Base-by-base conservation (phyloP, 768 basidiomycete genomes). In the Suillus occidentalis region DNA sequence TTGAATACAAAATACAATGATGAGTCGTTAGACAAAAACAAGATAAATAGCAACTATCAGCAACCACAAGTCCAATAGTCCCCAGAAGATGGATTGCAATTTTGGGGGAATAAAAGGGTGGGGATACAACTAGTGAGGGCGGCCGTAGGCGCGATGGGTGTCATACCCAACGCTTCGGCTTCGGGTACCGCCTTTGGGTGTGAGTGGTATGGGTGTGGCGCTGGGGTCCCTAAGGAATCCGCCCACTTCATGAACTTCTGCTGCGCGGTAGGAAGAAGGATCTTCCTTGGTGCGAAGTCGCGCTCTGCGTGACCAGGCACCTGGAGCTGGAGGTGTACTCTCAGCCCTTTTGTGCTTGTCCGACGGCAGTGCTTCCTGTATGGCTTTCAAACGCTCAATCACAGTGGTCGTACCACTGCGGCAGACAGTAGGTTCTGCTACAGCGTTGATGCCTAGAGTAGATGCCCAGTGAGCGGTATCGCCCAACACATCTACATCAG, bases 391-490 rank as follows among this genome's bases (percentile, higher is more conserved):
- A 28, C 62, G 63, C 55, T 73, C 67, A 22, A 64, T n/a, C 16
- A 69, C 74, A 60, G 68, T 52, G 4, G 71, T 63, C 22, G 40
- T 36, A 52, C 67, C 64, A 13, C 65, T 67, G 28, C 68, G 53
- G 62, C 61, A 66, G n/a, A 69, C 63, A 12, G 62, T 63, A 13
- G 66, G 61, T 61, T 76, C 72, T 52, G 73, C 71, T 43, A 70
- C 72, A 10, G 73, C 53, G 37, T 67, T 69, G 5, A 69, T 43
- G 4, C 68, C 16, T 9, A 53, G 16, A 18, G 52, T 64, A 43
- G 67, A 77, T 14, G 75, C 72, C 73, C 73, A 75, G 16, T 66
- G 72, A 52, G 73, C 70, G 25, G 74, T 77, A 58, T 68, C 68
- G 39, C 69, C 72, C 65, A 76, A 60, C 12, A 55, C 61, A 36